Evolutionary conservation across 2,329 filamentous ascomycete species (phyloP).

Genomic region (Pestalotiopsis fici): DNA sequence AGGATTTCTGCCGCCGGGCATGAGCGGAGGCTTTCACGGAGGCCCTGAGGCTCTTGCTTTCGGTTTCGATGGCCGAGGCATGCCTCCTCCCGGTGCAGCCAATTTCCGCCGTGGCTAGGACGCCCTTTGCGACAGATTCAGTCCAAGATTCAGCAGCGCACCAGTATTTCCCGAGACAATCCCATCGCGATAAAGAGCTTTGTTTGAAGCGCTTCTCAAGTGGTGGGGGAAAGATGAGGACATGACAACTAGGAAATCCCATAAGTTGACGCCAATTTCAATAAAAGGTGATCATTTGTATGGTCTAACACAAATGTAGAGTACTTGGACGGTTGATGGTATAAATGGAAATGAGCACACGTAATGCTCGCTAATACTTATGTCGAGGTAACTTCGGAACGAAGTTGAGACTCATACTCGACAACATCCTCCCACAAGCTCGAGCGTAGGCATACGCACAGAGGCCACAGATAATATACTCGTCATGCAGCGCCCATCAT

Average conservation of each 20-base stretch:
- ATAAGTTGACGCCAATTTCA: not conserved
- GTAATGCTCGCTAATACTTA: not conserved
- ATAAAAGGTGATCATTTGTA: not conserved
- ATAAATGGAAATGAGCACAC: not conserved
- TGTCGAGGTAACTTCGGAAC: not conserved
- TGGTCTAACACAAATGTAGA: not conserved
- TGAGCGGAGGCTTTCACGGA: slow-evolving; percentile 57
- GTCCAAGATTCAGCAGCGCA: not conserved
- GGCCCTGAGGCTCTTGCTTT: slow-evolving; percentile 50
- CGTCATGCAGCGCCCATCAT: not conserved
- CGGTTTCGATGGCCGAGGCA: slow-evolving; percentile 57
- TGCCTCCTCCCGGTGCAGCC: slow-evolving; percentile 49
- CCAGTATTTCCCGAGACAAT: no score
- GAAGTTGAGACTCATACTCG: not conserved
- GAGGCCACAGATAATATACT: not conserved
- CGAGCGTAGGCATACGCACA: not conserved
- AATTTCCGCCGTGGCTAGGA: slow-evolving; percentile 34
- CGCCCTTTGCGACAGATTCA: not conserved
- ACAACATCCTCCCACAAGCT: not conserved
- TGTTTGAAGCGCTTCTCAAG: no score
- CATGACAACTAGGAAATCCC: no score
- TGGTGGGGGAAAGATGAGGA: no score
- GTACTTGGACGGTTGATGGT: not conserved
- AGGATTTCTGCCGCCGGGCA: slow-evolving; percentile 56
- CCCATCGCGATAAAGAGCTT: no score